Percentiles rank a stretch among this genome's conserved stretches.
phyloP scores from a whole-genome alignment of 176 grass and related monocot genomes.

The Musa troglodytarum region DNA sequence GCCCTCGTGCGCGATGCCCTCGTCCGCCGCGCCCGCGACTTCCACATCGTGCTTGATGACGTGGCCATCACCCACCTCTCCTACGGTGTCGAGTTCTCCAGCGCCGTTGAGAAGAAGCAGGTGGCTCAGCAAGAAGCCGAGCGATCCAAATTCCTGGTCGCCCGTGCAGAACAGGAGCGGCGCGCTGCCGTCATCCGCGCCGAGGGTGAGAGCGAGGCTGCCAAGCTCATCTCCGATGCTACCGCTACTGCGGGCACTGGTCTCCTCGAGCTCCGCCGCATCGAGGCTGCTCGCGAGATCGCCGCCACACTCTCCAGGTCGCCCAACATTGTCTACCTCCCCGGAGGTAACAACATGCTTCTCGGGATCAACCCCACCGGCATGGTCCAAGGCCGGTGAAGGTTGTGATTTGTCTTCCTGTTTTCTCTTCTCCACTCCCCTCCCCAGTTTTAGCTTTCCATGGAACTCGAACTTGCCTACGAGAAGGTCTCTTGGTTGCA shows the following conservation, averaged over 20 bases:
- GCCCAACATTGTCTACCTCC: slow-evolving; percentile 63
- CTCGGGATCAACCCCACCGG: slow-evolving; percentile 60
- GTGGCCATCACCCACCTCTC: slow-evolving; percentile 95
- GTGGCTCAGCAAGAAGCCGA: slow-evolving; percentile 94
- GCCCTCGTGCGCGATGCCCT: too few relatives aligned
- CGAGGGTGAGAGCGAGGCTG: slow-evolving; percentile 87
- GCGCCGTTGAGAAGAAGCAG: slow-evolving; percentile 95
- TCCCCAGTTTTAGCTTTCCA: too few relatives aligned
- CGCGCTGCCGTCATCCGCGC: not conserved
- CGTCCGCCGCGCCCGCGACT: slow-evolving; percentile 60
- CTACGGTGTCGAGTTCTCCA: slow-evolving; percentile 1
- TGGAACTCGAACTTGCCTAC: too few relatives aligned
- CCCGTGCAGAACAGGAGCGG: too few relatives aligned
- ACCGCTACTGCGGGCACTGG: slow-evolving; percentile 52
- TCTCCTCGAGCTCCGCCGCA: slow-evolving; percentile 74
- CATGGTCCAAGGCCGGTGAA: too few relatives aligned
- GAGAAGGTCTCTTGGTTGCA: too few relatives aligned
- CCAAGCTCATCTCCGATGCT: slow-evolving; percentile 72
- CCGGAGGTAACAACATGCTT: slow-evolving; percentile 46
- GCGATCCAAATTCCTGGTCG: slow-evolving; percentile 53
- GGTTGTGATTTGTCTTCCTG: too few relatives aligned
- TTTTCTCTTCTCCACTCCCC: too few relatives aligned
- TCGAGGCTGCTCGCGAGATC: slow-evolving; percentile 87
- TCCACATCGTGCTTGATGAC: slow-evolving; percentile 93
- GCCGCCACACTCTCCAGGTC: slow-evolving; percentile 48